Conservation (phyloP, 1,284 basidiomycete genomes). For the Phellopilus nigrolimitatus region DNA sequence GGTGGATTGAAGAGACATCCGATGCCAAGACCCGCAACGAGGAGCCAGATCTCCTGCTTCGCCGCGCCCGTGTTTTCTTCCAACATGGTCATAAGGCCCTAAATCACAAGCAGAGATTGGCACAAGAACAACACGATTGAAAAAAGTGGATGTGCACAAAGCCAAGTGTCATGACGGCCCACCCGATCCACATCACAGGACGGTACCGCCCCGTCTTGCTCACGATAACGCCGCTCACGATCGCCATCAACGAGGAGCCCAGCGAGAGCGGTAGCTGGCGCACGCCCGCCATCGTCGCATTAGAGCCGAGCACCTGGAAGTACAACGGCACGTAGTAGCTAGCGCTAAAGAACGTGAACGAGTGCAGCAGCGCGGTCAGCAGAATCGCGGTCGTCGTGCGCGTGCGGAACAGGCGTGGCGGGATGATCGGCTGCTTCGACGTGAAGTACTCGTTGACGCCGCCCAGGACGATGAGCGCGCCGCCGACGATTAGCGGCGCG, state of each 20-base stretch:
- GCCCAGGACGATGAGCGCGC: slow-evolving; percentile 35
- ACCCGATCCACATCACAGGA: slow-evolving; percentile 22
- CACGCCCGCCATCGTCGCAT: slow-evolving; percentile 40
- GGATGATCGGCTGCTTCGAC: slow-evolving; percentile 47
- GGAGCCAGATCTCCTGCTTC: slow-evolving; percentile 31
- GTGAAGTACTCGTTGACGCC: slow-evolving; percentile 44
- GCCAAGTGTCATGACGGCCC: slow-evolving; percentile 32
- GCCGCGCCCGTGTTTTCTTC: slow-evolving; percentile 28
- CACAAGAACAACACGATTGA: neutral
- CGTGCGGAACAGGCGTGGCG: slow-evolving; percentile 43
- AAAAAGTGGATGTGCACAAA: neutral
- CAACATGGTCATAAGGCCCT: slow-evolving; percentile 34
- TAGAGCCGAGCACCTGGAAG: slow-evolving; percentile 41
- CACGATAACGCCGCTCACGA: slow-evolving; percentile 15
- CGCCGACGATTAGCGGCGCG: slow-evolving; percentile 44
- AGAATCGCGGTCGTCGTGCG: slow-evolving; percentile 41
- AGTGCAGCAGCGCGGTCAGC: slow-evolving; percentile 36
- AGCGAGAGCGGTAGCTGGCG: slow-evolving; percentile 42
- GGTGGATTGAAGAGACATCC: slow-evolving; percentile 36
- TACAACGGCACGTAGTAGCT: slow-evolving; percentile 34
- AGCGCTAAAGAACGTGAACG: slow-evolving; percentile 35
- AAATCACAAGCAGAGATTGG: neutral
- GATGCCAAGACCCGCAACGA: slow-evolving; percentile 33
- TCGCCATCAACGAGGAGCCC: slow-evolving; percentile 25
- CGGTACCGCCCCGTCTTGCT: slow-evolving; percentile 16